Percentiles rank a stretch among this genome's conserved stretches.
Evolutionary conservation across 257 asterid species (phyloP).

Genomic region (Craterostigma plantagineum): DNA sequence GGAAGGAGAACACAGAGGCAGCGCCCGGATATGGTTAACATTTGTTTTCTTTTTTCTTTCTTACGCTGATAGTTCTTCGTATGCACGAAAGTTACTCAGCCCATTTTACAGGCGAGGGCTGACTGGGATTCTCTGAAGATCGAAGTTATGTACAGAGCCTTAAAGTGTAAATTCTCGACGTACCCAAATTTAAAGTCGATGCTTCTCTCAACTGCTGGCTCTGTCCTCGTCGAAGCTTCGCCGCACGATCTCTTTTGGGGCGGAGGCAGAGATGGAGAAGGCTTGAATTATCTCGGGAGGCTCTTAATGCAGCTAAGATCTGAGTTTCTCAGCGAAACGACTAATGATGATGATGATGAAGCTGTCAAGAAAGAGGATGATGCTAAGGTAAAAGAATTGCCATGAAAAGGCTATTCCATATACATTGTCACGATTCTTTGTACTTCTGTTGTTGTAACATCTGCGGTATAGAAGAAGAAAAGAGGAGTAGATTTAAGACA

Average conservation of each 20-base stretch:
- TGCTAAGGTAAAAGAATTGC: no score
- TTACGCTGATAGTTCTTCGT: background rate
- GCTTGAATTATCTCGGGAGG: constrained; percentile 90
- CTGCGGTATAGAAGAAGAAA: no score
- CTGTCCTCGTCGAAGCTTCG: constrained; percentile 88
- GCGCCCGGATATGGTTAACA: constrained; percentile 43
- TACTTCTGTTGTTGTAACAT: no score
- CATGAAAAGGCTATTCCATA: no score
- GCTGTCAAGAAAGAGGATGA: no score
- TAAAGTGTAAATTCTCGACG: constrained; percentile 55
- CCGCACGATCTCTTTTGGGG: constrained; percentile 98
- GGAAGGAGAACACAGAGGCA: constrained; percentile 83
- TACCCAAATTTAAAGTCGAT: constrained; percentile 46
- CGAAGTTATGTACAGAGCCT: constrained; percentile 58
- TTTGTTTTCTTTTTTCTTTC: background rate
- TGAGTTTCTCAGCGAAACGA: constrained; percentile 22
- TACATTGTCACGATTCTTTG: no score
- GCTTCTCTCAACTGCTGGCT: constrained; percentile 67
- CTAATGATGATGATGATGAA: no score
- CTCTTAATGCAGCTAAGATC: constrained; percentile 81
- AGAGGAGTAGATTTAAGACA: no score
- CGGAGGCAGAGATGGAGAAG: constrained; percentile 98
- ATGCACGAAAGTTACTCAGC: background rate
- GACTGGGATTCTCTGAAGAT: constrained; percentile 75
- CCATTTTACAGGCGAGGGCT: constrained; percentile 40